A percentile compares a stretch with the other conserved stretches of the same genome.
Evolutionary conservation across 192 early-diverging fungal genomes (phyloP).

Genomic region (Pilaira anomala): DNA sequence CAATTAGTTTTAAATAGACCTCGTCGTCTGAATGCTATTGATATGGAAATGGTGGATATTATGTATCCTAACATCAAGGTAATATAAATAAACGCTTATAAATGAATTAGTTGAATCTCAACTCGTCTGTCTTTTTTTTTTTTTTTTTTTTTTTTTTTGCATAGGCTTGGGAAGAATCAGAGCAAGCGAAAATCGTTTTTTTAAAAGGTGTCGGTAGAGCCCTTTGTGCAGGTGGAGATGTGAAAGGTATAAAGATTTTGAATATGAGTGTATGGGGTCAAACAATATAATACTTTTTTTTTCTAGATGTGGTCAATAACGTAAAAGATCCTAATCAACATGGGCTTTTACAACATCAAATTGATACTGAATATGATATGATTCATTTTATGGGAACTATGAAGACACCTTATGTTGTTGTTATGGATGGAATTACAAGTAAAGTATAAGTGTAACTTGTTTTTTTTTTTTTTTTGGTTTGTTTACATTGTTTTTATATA

Average conservation of each 20-base stretch:
- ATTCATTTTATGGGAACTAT: conserved; percentile 91
- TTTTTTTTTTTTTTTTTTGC: too few relatives aligned
- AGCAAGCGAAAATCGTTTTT: conserved; percentile 80
- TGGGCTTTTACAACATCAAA: not conserved
- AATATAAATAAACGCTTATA: not conserved
- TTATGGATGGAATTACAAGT: conserved; percentile 88
- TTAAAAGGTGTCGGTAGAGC: conserved; percentile 66
- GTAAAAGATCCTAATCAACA: conserved; percentile 39
- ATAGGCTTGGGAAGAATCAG: not conserved
- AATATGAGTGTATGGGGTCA: too few relatives aligned
- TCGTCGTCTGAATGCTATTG: not conserved
- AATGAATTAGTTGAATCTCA: too few relatives aligned
- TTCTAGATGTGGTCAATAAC: conserved; percentile 31
- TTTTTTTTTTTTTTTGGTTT: not conserved
- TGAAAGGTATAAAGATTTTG: conserved; percentile 41
- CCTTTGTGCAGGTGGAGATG: conserved; percentile 94
- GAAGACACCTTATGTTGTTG: conserved; percentile 82
- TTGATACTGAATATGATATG: conserved; percentile 73
- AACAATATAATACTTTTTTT: not conserved
- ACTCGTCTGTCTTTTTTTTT: too few relatives aligned
- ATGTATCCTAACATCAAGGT: not conserved
- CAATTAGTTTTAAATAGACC: not conserved
- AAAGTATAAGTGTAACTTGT: conserved; percentile 1
- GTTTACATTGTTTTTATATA: not conserved
- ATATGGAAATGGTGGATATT: conserved; percentile 3